Evolutionary conservation across 441 rosid species (phyloP), one percentile per base, ranked within the genome.

Genomic region (Gossypium trilobum): DNA sequence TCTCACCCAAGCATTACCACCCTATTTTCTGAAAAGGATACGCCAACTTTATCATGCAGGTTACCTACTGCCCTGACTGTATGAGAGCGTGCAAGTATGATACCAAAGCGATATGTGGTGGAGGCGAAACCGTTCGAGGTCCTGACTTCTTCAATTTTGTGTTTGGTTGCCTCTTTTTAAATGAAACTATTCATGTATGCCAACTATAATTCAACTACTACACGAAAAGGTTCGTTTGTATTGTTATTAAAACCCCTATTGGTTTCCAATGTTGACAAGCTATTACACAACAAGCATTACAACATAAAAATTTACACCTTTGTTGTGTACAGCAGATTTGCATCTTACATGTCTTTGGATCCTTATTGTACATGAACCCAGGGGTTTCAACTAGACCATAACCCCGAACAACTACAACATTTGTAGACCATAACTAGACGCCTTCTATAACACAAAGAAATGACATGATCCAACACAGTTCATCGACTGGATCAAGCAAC

Each of bases 21-120:
- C 14, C 33, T 7, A 27, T n/a, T 33, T 33, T 33, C 39, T 33
- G 39, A 33, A 33, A 11, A 5, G 46, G 60, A 8, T n/a, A 2
- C 31, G 59, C 44, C 25, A 5, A 33, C 50, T 54, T 46, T 60
- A 25, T 60, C 44, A 11, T 78, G 79, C 55, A 94, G 99, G 89
- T 90, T 31, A 94, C 97, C 2, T 94, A 90, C 79, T 94, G 99
- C 74, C 99, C 99, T 2, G 99, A 94, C 78, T 94, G 97, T 76
- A 83, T 83, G 77, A 87, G 97, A 82, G 97, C 92, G 17, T 92
- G 94, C 87, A 88, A 85, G 74, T 94, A 88, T 60, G 91, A 92
- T 77, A 82, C 82, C 14, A 76, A 78, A 71, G 77, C 86, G 16
- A 39, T 90, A 39, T 42, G 71, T 70, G 86, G 91, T 74, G 73